phyloP scores from a whole-genome alignment of 176 grass and related monocot species.

The Paspalum notatum region DNA sequence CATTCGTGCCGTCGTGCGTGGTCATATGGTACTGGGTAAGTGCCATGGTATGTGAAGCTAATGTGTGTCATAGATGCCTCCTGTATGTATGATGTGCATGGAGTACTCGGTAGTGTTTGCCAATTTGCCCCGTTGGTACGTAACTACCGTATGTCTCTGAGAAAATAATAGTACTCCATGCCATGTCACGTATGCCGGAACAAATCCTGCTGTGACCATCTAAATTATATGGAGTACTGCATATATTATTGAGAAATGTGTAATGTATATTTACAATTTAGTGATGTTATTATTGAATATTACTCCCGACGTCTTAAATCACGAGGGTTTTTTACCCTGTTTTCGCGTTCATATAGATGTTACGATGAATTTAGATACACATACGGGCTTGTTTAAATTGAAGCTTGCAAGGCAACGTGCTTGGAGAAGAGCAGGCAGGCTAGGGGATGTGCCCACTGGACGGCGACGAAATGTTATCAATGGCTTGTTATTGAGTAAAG shows the following conservation, averaged over 20 bases:
- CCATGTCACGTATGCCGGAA: neutral
- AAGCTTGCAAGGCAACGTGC: no score
- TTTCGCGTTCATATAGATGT: no score
- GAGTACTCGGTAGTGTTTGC: neutral
- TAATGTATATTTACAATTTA: no score
- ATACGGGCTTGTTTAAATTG: no score
- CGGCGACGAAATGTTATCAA: no score
- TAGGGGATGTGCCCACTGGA: no score
- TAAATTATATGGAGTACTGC: neutral
- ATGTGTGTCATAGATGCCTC: neutral
- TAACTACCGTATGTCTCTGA: neutral
- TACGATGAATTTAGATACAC: no score
- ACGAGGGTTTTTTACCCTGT: no score
- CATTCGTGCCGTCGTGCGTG: neutral
- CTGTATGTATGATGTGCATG: neutral
- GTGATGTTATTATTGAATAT: no score
- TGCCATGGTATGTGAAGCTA: neutral
- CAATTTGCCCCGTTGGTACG: constrained; percentile 1
- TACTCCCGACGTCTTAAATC: no score
- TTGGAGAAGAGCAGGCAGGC: no score
- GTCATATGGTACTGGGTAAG: neutral
- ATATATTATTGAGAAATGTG: neutral
- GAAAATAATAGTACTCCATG: neutral
- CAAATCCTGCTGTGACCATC: neutral
- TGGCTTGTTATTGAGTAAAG: no score